A percentile compares a stretch with the other conserved stretches of the same genome.
Conservation (phyloP, 2,329 filamentous ascomycete species). For the Trichothecium roseum region DNA sequence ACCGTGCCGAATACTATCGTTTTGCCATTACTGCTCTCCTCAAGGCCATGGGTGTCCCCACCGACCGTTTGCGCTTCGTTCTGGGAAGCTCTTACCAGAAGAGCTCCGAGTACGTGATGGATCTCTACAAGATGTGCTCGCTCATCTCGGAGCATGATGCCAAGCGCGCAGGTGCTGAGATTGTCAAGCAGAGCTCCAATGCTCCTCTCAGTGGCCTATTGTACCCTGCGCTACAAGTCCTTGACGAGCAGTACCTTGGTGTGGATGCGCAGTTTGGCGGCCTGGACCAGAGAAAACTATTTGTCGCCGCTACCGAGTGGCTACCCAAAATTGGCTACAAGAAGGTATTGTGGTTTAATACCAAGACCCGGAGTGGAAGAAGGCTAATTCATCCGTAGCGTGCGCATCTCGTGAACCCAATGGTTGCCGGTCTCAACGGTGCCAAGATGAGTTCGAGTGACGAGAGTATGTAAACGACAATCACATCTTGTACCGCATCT, state of each 20-base stretch:
- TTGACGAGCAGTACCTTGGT: slow-evolving; percentile 83
- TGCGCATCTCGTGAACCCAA: slow-evolving; percentile 46
- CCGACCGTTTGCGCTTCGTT: slow-evolving; percentile 72
- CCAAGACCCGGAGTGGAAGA: slow-evolving; percentile 6
- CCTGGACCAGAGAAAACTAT: slow-evolving; percentile 81
- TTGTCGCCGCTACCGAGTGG: slow-evolving; percentile 74
- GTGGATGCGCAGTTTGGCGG: slow-evolving; percentile 86
- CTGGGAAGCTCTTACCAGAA: slow-evolving; percentile 77
- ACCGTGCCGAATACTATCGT: slow-evolving; percentile 76
- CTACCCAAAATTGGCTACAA: slow-evolving; percentile 79
- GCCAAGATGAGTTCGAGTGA: slow-evolving; percentile 81
- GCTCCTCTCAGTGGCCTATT: slow-evolving; percentile 47
- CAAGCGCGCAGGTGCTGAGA: slow-evolving; percentile 82
- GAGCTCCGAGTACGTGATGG: slow-evolving; percentile 68
- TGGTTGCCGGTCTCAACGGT: slow-evolving; percentile 78
- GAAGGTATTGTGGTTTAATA: slow-evolving; percentile 28
- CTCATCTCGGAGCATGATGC: slow-evolving; percentile 70
- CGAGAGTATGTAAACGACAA: slow-evolving; percentile 32
- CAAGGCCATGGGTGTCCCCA: slow-evolving; percentile 66
- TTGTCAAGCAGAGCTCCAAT: slow-evolving; percentile 85
- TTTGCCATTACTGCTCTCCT: slow-evolving; percentile 65
- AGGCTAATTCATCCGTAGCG: slow-evolving; percentile 15
- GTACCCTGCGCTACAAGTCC: slow-evolving; percentile 56
- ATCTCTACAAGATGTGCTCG: slow-evolving; percentile 67
- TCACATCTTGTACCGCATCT: not conserved